Evolutionary conservation across 306 rosid genomes (phyloP), one percentile per base, ranked within the genome.

Genomic region (Spatholobus suberectus): DNA sequence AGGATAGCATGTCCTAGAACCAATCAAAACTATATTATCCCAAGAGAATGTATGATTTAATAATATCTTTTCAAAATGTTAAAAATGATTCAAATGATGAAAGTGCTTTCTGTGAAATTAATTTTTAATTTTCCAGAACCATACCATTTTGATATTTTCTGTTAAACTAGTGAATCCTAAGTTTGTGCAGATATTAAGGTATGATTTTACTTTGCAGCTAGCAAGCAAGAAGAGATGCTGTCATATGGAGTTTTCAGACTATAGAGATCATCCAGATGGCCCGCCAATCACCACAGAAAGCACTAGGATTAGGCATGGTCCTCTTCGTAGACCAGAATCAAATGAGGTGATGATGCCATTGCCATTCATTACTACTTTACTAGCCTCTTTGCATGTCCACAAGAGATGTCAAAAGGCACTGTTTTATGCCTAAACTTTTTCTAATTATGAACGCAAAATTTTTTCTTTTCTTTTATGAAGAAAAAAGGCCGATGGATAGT

Each of bases 291-390:
- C 10, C 71, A 35, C 47, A 35, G 71, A 34, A 17, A 66, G 15
- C 71, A 35, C 26, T 1, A 35, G 47, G 43, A 65, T 65, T 29
- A 24, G 70, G 41, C 23, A 63, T 63, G 70, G 70, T 66, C 71
- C 24, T 66, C 71, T 35, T n/a, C n/a, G n/a, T 34, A 4, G 44
- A 66, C 14, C 24, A 34, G 46, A 35, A 66, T 66, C 27, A 66
- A 66, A 66, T 8, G 71, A 66, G 71, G 71, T 66, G 11, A 34
- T 66, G 37, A 66, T 66, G 46, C 27, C 47, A 35, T 66, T 66
- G 69, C 20, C 69, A 61, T 27, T 66, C 71, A 13, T 66, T 35
- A 35, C 15, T 35, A 35, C 71, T 6, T 66, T 35, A 35, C 15
- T 35, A 35, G 14, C 69, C 21, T 61, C 69, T 27, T 61, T 4